These are phyloP conservation scores for Puccinia brachypodii DNA, from an alignment of 1,284 basidiomycete species.

Conservation along the genomic window DNA sequence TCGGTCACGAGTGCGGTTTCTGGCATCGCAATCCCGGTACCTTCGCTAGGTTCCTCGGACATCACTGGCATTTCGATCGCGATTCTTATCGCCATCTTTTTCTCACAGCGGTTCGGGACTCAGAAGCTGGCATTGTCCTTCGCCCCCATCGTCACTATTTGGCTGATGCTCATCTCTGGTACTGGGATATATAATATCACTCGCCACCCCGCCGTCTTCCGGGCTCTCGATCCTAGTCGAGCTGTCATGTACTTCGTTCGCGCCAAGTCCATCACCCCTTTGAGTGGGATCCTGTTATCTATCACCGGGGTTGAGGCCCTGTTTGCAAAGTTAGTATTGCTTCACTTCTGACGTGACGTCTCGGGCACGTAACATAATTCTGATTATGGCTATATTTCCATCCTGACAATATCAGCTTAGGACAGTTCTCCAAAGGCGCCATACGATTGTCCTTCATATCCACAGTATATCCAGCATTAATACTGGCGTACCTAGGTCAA, in stretches of 20 bases:
- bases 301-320: slow-evolving; percentile 70
- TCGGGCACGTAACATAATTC: background rate
- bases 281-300: slow-evolving; percentile 67
- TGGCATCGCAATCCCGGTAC: slow-evolving; percentile 67
- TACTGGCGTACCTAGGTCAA: slow-evolving; percentile 69
- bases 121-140: slow-evolving; percentile 62
- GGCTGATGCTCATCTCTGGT: slow-evolving; percentile 63
- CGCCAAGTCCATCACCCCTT: slow-evolving; percentile 65
- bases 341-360: background rate
- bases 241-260: slow-evolving; percentile 68
- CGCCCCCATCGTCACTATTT: slow-evolving; percentile 65
- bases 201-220: slow-evolving; percentile 64
- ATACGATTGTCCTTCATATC: slow-evolving; percentile 62
- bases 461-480: slow-evolving; percentile 66
- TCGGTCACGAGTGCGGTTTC: slow-evolving; percentile 68
- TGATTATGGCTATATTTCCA: background rate
- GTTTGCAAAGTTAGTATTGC: slow-evolving; percentile 64
- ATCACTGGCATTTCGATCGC: slow-evolving; percentile 66
- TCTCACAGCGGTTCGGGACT: slow-evolving; percentile 66
- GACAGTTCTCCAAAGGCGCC: slow-evolving; percentile 41
- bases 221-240: slow-evolving; percentile 68
- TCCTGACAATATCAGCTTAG: slow-evolving; percentile 33
- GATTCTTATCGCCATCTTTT: slow-evolving; percentile 65
- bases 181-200: slow-evolving; percentile 67
- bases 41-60: slow-evolving; percentile 59